Base-by-base conservation (phyloP, 805 yeast species). In the Kodamaea restingae region DNA sequence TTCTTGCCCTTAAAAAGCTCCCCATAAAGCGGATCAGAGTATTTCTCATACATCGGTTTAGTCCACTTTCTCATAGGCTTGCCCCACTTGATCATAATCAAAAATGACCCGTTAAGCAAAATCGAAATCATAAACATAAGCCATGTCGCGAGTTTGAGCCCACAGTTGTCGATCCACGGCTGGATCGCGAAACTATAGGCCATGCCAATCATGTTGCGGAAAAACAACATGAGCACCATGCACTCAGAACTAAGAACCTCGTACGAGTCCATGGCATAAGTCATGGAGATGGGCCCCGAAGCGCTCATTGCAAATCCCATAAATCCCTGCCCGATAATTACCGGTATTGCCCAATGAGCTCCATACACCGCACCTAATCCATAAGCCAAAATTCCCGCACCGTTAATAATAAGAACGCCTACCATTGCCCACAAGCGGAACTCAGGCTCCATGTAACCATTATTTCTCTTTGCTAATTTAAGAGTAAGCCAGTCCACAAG, bases 401-500 rank as follows among this genome's bases (percentile, higher is more conserved):
- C 71, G 49, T 69, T 69, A 27, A 65, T 39, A 7, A 62, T 22
- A 32, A 65, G 58, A 1, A 75, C 72, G 11, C 63, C 46, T 7
- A 61, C 26, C 65, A 72, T 59, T 28, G 71, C 63, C 61, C 67
- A 71, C 21, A 72, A 53, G 46, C 77, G 54, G 50, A 62, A 65
- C 45, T 73, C 77, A 2, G 78, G 75, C 48, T 71, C 76, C 32
- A 68, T 47, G 11, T 71, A 48, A 26, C 78, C 78, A 17, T 64
- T 54, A 43, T 71, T 71, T 37, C 66, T 55, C 43, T 64, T 59
- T 4, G 76, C 69, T 48, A 63, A 49, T 38, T 46, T 41, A 27
- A 60, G 38, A 7, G 52, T 35, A 17, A 55, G 41, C 63, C 65
- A 64, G 46, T 73, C 78, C n/a, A 69, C 73, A 35, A 70, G 52